Base-by-base conservation (phyloP, 139 green algal genomes). In the Tetradesmus lagerheimii region DNA sequence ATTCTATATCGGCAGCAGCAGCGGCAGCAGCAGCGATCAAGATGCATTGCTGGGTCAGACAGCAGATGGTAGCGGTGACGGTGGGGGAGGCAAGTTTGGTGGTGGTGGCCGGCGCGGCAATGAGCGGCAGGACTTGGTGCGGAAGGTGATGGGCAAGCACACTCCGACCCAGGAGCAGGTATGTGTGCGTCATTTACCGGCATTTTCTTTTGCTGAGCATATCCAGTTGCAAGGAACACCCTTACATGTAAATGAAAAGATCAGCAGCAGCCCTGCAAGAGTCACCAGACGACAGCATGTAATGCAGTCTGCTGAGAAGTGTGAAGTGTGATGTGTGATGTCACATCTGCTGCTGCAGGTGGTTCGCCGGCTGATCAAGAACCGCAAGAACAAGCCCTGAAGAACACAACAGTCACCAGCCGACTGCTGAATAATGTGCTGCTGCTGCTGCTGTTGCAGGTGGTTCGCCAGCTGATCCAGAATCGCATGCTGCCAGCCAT, bases 401-500 rank as follows among this genome's bases (percentile, higher is more conserved):
- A n/a, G n/a, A n/a, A n/a, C n/a, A n/a, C n/a, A n/a, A n/a, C n/a
- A n/a, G n/a, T n/a, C n/a, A n/a, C n/a, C n/a, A 85, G 89, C 12
- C 50, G 96, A 0, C 27, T n/a, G 23, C 53, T n/a, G n/a, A 27
- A 82, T n/a, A 16, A n/a, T 79, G 2, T 43, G 43, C 53, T 29
- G 14, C 57, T 31, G 57, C 57, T 71, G 57, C 18, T 71, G 57
- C 57, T 71, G 57, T 23, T 71, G 57, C 57, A 71, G 57, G 23
- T 71, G 57, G 57, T 71, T 20, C 25, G 57, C 16, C 57, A 71
- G 57, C 57, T 71, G 23, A 71, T 71, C 57, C 18, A 62, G 29
- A 25, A 53, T 14, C 83, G 95, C 76, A 96, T 98, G 94, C 96
- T 99, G 66, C 97, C 97, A 0, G 96, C 96, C 76, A 98, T 99